Evolutionary conservation across 2,329 filamentous ascomycete genomes (phyloP), one percentile per base, ranked within the genome.

Genomic region (Talaromyces sp.): DNA sequence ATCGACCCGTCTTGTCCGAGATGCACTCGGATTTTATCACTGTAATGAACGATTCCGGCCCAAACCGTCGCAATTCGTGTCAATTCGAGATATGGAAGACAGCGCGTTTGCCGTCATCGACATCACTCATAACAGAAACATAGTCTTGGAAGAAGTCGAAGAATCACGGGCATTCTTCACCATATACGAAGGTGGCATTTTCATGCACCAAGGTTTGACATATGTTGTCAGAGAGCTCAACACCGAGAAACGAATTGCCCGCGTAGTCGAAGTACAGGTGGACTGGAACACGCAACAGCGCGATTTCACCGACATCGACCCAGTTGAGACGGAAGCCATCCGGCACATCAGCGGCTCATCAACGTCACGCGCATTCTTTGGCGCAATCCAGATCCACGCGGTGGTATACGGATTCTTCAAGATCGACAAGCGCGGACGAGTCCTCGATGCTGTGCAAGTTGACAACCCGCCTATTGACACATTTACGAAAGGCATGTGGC

Each of bases 391-490:
- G 68, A 93, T 98, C 69, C 86, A 89, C 65, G 89, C 94, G 67
- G 89, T 91, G 33, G 92, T 99, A 1, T 98, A 96, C 73, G 95
- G 95, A 1, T 99, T 95, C 79, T 98, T 97, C 83, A 98, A 98
- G 73, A 81, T 97, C n/a, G 93, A 98, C 75, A 89, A 89, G 71
- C 89, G 87, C 67, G 86, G 89, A 1, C 87, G 91, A 1, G 91
- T 98, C 61, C 84, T 98, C 14, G 95, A 99, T 73, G 94, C 94
- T 2, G 89, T 98, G 0, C 86, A 94, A 63, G 92, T 98, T 27
- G 91, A 97, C 73, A 96, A 96, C 67, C 93, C 94, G 3, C 92
- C 95, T 0, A 91, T 98, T 57, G 86, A 95, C 56, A 86, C 92
- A 3, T 84, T 88, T 71, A 90, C 87, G 69, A 96, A 95, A 73